Evolutionary conservation across 768 basidiomycete genomes (phyloP).

Genomic region (Filobasidium wieringae): DNA sequence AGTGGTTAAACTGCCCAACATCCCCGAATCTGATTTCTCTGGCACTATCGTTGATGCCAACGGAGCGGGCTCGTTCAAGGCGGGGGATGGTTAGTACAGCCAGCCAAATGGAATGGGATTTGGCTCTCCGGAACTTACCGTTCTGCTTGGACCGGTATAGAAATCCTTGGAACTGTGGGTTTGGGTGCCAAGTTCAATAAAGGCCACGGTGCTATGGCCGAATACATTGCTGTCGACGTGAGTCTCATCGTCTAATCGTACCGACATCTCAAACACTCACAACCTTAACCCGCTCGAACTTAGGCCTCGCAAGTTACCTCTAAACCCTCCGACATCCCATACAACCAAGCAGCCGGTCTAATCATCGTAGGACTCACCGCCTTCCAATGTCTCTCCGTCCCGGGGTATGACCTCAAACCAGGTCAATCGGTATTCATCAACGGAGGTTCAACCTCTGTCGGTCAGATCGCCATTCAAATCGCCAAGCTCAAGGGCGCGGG

Average conservation of each 20-base stretch:
- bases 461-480: constrained; percentile 56
- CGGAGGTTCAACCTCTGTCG: constrained; percentile 58
- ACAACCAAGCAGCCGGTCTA: constrained; percentile 54
- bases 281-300: background rate
- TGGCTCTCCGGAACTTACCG: background rate
- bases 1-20: constrained; percentile 45
- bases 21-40: constrained; percentile 53
- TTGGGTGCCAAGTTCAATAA: constrained; percentile 1
- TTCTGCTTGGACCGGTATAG: background rate
- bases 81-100: constrained; percentile 55
- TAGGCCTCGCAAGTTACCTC: constrained; percentile 27
- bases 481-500: constrained; percentile 52
- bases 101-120: constrained; percentile 29
- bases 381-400: constrained; percentile 45
- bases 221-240: constrained; percentile 15
- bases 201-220: constrained; percentile 8
- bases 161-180: constrained; percentile 5
- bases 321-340: constrained; percentile 47
- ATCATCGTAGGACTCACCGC: constrained; percentile 50
- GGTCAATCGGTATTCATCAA: constrained; percentile 56
- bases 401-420: constrained; percentile 44
- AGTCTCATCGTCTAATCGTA: background rate
- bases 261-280: background rate
- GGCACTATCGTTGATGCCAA: constrained; percentile 53
- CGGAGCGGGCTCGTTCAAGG: constrained; percentile 43